phyloP scores from a whole-genome alignment of 345 rosid species.

The Mallotus nudiflorus region DNA sequence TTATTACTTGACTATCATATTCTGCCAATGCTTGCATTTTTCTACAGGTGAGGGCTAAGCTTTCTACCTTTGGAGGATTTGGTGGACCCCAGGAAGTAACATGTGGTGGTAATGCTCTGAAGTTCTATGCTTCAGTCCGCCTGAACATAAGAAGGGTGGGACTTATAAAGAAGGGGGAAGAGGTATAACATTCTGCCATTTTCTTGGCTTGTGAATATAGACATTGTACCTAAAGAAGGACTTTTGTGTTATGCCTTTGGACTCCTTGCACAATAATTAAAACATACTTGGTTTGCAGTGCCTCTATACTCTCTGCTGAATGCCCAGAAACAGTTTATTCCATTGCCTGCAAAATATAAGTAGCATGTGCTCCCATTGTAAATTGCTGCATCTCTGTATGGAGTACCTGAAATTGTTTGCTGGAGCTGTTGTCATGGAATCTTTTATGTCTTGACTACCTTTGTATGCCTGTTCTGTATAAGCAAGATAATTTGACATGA shows the following conservation, averaged over 20 bases:
- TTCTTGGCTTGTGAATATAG: conserved; percentile 3
- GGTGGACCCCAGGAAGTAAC: conserved; percentile 97
- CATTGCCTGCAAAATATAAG: neutral
- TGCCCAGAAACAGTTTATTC: neutral
- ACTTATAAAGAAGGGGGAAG: conserved; percentile 84
- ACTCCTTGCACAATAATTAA: neutral
- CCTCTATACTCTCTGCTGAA: neutral
- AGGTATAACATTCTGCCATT: conserved; percentile 43
- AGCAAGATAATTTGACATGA: neutral
- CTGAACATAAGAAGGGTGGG: conserved; percentile 69
- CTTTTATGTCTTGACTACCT: neutral
- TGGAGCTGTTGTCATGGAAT: neutral
- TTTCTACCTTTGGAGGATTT: conserved; percentile 89
- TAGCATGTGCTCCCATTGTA: neutral
- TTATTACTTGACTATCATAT: conserved; percentile 2
- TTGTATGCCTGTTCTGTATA: neutral
- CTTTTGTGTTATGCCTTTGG: neutral
- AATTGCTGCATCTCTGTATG: neutral
- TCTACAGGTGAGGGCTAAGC: conserved; percentile 83
- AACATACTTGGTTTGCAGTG: neutral
- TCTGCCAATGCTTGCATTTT: conserved; percentile 5
- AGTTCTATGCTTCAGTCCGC: conserved; percentile 97
- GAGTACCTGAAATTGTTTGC: neutral
- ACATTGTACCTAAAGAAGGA: neutral
- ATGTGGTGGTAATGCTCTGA: conserved; percentile 97